A percentile compares a stretch with the other conserved stretches of the same genome.
Evolutionary conservation across 2,329 filamentous ascomycete species (phyloP).

Genomic region (Penicillium aurantiogriseum): DNA sequence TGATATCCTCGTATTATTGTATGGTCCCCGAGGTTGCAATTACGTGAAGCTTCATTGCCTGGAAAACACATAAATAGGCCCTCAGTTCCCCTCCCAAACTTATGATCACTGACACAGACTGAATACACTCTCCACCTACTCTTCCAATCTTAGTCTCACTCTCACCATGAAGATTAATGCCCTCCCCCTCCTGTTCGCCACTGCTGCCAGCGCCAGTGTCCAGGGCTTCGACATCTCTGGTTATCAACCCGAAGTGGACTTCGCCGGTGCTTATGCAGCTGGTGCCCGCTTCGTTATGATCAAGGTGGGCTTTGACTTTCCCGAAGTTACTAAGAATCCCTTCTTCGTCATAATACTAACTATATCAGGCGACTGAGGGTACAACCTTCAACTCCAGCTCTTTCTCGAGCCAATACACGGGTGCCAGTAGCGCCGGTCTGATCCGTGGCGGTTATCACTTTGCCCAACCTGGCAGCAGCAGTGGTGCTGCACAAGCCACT

Average conservation of each 20-base stretch:
- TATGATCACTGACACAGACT: neutral
- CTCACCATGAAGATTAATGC: conserved; percentile 19
- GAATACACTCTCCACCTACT: neutral
- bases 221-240: conserved; percentile 37
- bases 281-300: conserved; percentile 38
- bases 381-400: conserved; percentile 46
- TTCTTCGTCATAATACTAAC: conserved; percentile 2
- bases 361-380: conserved; percentile 52
- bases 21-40: neutral
- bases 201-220: conserved; percentile 24
- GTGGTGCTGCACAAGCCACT: conserved; percentile 50
- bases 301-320: conserved; percentile 21
- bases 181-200: conserved; percentile 17
- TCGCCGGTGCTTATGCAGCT: conserved; percentile 25
- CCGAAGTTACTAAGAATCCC: neutral
- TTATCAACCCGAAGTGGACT: conserved; percentile 32
- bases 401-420: conserved; percentile 52
- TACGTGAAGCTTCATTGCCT: neutral
- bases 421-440: conserved; percentile 52
- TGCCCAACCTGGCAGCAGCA: conserved; percentile 47
- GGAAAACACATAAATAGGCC: neutral
- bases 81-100: neutral
- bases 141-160: neutral
- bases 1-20: neutral
- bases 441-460: conserved; percentile 60